These are phyloP conservation scores for Coniochaeta sp. DNA, from an alignment of 2,329 filamentous ascomycete genomes.

Conservation along the genomic window DNA sequence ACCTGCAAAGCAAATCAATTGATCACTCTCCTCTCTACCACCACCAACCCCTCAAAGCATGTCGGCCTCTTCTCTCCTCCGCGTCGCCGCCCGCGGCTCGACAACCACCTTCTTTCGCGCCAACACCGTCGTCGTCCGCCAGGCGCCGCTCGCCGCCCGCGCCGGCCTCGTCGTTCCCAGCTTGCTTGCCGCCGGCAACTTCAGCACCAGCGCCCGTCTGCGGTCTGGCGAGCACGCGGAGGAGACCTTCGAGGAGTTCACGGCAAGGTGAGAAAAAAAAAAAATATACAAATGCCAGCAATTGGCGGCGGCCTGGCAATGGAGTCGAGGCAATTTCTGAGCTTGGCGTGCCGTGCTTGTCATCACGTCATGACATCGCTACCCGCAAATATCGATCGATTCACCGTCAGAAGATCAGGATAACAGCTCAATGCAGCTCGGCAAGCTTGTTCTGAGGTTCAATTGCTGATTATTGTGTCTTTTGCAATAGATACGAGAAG, in stretches of 20 bases:
- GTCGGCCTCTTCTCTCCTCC: slow-evolving; percentile 57
- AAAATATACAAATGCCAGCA: slow-evolving; percentile 8
- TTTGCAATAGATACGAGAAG: slow-evolving; percentile 83
- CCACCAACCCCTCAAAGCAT: slow-evolving; percentile 12
- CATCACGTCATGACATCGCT: slow-evolving; percentile 9
- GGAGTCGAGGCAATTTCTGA: slow-evolving; percentile 1
- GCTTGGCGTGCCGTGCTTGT: background rate
- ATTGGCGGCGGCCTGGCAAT: background rate
- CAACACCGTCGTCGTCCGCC: slow-evolving; percentile 51
- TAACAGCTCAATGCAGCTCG: slow-evolving; percentile 5
- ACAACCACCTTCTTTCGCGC: slow-evolving; percentile 56
- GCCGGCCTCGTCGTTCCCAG: slow-evolving; percentile 43
- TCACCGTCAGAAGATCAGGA: background rate
- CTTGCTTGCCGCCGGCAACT: slow-evolving; percentile 41
- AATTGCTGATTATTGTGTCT: slow-evolving; percentile 29
- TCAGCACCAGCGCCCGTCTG: slow-evolving; percentile 55
- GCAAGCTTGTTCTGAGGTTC: slow-evolving; percentile 8
- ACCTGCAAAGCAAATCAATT: background rate
- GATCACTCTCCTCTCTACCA: slow-evolving; percentile 3
- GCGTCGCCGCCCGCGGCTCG: slow-evolving; percentile 62
- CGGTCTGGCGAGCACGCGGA: slow-evolving; percentile 62
- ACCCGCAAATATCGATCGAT: background rate
- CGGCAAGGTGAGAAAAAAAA: slow-evolving; percentile 67
- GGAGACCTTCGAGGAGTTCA: slow-evolving; percentile 99
- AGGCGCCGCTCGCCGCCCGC: slow-evolving; percentile 46